Evolutionary conservation across 2,329 filamentous ascomycete species (phyloP).

Genomic region (Microdochium paspali): DNA sequence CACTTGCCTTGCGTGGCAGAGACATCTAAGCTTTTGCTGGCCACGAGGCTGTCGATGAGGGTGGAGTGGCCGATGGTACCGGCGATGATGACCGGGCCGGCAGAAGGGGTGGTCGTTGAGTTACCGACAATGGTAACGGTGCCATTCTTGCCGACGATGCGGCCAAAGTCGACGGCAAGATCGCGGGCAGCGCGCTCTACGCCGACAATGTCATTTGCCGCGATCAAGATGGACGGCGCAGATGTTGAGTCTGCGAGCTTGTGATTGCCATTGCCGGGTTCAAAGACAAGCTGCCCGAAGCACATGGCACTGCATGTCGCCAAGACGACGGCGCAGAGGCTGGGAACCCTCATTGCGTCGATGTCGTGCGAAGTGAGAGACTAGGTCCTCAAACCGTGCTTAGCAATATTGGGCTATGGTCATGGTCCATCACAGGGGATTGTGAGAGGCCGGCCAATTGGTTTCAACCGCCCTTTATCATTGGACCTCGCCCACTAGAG

Average conservation of each 20-base stretch:
- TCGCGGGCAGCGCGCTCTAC: conserved; percentile 60
- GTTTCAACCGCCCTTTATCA: too few relatives aligned
- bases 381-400: neutral
- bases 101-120: conserved; percentile 24
- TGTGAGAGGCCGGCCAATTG: too few relatives aligned
- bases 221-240: conserved; percentile 35
- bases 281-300: neutral
- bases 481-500: neutral
- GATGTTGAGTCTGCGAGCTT: neutral
- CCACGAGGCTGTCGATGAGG: conserved; percentile 49
- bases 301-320: neutral
- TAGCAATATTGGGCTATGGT: neutral
- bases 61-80: conserved; percentile 59
- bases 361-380: neutral
- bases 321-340: neutral
- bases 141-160: conserved; percentile 58
- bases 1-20: conserved; percentile 50
- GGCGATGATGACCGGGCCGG: conserved; percentile 51
- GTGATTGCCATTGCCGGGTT: neutral
- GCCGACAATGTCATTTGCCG: conserved; percentile 53
- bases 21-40: conserved; percentile 46
- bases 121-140: conserved; percentile 43
- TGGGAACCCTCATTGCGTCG: neutral
- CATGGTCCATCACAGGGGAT: neutral
- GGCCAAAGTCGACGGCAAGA: conserved; percentile 58